A percentile compares a stretch with the other conserved stretches of the same genome.
phyloP scores from a whole-genome alignment of 164 flowering plant genomes.

The Magnolia changhungtana region DNA sequence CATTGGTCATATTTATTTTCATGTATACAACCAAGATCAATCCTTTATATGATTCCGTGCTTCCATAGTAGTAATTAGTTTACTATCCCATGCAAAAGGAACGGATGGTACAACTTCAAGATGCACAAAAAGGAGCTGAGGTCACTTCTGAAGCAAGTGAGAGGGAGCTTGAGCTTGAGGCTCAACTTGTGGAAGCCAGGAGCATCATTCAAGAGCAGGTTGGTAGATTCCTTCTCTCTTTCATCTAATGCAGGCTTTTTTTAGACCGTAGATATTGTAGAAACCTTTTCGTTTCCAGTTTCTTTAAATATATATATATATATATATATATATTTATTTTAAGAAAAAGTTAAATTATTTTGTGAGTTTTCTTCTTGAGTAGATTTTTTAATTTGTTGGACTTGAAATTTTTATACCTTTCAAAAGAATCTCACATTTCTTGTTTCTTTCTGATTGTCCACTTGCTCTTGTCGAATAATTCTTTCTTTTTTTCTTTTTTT shows the following conservation, averaged over 20 bases:
- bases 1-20: neutral
- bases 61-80: neutral
- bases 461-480: too few relatives aligned
- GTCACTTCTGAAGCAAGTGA: constrained; percentile 94
- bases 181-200: constrained; percentile 97
- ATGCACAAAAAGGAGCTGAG: constrained; percentile 87
- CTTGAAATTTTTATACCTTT: too few relatives aligned
- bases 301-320: neutral
- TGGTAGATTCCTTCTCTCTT: neutral
- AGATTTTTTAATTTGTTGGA: too few relatives aligned
- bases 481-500: too few relatives aligned
- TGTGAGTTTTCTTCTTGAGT: too few relatives aligned
- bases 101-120: constrained; percentile 89
- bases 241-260: neutral
- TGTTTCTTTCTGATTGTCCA: too few relatives aligned
- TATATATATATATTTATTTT: too few relatives aligned
- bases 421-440: too few relatives aligned
- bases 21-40: neutral
- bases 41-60: neutral
- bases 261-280: too few relatives aligned
- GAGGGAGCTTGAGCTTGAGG: constrained; percentile 99
- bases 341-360: too few relatives aligned
- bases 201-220: constrained; percentile 99
- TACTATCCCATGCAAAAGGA: constrained; percentile 40
- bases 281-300: neutral